Base-by-base conservation (phyloP, 306 rosid genomes). In the Hippophae rhamnoides region DNA sequence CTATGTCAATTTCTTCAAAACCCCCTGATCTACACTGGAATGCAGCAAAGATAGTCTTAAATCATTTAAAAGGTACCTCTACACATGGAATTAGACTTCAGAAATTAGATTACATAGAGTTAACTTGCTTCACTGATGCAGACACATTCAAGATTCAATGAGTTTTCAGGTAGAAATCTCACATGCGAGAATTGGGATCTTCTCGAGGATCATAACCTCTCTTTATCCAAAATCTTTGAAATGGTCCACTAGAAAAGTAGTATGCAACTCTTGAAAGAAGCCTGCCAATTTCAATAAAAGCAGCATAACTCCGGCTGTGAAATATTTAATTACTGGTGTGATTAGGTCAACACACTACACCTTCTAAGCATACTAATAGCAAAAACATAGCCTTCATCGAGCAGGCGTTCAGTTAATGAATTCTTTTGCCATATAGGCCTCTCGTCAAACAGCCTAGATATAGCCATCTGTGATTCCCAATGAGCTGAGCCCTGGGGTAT, bases 181-280 rank as follows among this genome's bases (percentile, higher is more conserved):
- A 92, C 96, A 79, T 81, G 77, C 85, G 84, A 79, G 96, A 92
- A 60, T 68, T 81, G 47, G 79, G 76, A 59, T 83, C 87, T 73
- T 85, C 83, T 62, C 98, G 93, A 58, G 96, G 98, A 80, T 92
- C 96, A 62, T 85, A 92, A 69, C 96, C 98, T 68, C 80, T 92
- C 82, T 71, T 92, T 57, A 92, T 87, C 98, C 96, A 85, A 52
- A 92, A 88, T 74, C 96, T 80, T 54, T 71, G 83, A 81, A 85
- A 92, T 55, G 98, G 98, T 65, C 98, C 96, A 55, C 93, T 78
- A 1, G 98, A 85, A 72, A 87, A 92, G 83, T 87, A 92, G 76
- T 87, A 92, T 65, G 98, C 86, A 63, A 85, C 79, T 77, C 96
- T 83, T 56, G 83, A 92, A 43, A 92, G 96, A 83, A 81, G 85